Evolutionary conservation across 2,329 filamentous ascomycete genomes (phyloP), one percentile per base, ranked within the genome.

Genomic region (Penicillium sp.): DNA sequence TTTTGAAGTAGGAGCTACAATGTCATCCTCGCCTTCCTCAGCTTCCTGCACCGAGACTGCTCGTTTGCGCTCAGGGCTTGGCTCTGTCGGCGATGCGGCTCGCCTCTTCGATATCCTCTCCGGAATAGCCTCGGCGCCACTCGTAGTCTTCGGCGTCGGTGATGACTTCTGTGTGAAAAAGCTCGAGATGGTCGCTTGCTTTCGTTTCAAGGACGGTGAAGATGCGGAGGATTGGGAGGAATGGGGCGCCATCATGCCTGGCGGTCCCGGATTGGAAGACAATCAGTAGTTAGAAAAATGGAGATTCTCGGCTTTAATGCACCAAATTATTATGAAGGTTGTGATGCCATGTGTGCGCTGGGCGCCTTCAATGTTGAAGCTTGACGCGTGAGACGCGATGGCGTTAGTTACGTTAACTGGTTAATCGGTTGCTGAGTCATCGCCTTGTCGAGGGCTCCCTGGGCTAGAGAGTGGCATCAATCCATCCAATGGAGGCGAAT

Each of bases 111-210:
- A 55, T 22, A 49, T 14, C 6, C 49, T 58, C 12, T 58, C 42
- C 10, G 56, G 38, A 5, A 63, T 22, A 14, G 60, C 49, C 14
- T 51, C 60, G 39, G 45, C 22, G 31, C 54, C 57, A 25, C 64
- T 64, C 0, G 63, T 63, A 38, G 56, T 22, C 34, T 62, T 61
- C 28, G 66, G 65, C 2, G 66, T 63, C n/a, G 65, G 55, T 1
- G 72, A 65, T 1, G 76, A 62, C 59, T 84, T 88, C 14, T 86
- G 86, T 0, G 87, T 85, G 73, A 96, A 96, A 78, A 96, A 96
- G 71, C 88, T 93, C 3, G 91, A 95, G 62, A 97, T 88, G 0
- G 91, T 91, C 66, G 89, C 85, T 72, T 97, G 76, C 59, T 78
- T 78, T 45, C 74, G 70, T 56, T 78, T 78, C 10, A 75, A 55